These are phyloP conservation scores for Chondrus crispus DNA, from an alignment of 23 red algal species.

Conservation along the genomic window DNA sequence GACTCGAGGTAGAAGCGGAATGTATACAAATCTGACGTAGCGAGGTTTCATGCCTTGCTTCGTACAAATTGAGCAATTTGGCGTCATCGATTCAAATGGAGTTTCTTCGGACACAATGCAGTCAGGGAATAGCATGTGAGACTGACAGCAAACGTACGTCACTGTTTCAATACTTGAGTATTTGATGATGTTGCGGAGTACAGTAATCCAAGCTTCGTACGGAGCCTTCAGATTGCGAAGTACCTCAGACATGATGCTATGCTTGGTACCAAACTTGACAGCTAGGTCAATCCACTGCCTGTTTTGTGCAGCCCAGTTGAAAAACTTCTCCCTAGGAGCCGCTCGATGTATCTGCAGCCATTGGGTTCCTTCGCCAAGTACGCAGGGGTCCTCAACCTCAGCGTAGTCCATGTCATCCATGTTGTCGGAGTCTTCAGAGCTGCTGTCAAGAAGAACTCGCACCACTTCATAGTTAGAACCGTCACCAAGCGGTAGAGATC, in stretches of 20 bases:
- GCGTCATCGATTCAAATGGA: background rate
- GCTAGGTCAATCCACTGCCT: background rate
- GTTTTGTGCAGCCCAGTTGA: background rate
- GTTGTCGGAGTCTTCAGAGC: too few species aligned
- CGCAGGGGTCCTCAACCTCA: too few species aligned
- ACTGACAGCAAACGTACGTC: background rate
- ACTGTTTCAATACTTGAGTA: background rate
- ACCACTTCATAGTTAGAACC: too few species aligned
- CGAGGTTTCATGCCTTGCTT: background rate
- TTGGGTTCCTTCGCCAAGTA: too few species aligned
- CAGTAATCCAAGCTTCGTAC: slow-evolving; percentile 2
- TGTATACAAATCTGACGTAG: background rate
- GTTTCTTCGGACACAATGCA: background rate
- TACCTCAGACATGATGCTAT: background rate
- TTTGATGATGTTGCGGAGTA: background rate
- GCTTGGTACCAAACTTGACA: background rate
- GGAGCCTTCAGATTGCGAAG: background rate
- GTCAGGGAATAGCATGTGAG: background rate
- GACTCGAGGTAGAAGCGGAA: background rate
- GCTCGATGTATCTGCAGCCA: too few species aligned
- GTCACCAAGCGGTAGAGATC: too few species aligned
- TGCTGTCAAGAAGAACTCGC: too few species aligned
- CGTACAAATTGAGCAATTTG: background rate
- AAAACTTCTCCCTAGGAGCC: background rate
- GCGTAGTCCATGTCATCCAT: too few species aligned